Evolutionary conservation across 345 rosid genomes (phyloP).

Genomic region (Salix brachista): DNA sequence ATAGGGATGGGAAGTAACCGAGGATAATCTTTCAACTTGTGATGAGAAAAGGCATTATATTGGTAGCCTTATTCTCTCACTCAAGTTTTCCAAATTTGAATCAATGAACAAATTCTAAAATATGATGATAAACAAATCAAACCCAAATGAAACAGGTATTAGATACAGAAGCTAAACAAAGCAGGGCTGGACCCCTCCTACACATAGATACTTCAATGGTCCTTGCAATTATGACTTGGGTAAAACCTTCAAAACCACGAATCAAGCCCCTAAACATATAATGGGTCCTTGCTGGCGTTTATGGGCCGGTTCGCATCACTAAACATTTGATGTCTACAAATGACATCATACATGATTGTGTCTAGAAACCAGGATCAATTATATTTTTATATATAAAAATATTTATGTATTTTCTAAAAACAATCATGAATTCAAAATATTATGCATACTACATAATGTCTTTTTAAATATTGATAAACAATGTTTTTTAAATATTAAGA

Average conservation of each 20-base stretch:
- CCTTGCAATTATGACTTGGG: too few relatives aligned
- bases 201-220: too few relatives aligned
- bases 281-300: too few relatives aligned
- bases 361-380: neutral
- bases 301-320: too few relatives aligned
- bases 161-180: neutral
- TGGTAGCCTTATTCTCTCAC: neutral
- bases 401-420: too few relatives aligned
- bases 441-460: too few relatives aligned
- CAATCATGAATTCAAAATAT: too few relatives aligned
- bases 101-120: neutral
- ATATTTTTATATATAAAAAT: neutral
- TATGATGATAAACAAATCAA: neutral
- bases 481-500: too few relatives aligned
- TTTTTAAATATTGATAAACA: too few relatives aligned
- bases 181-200: too few relatives aligned
- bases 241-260: too few relatives aligned
- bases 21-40: conserved; percentile 2
- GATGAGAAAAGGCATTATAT: neutral
- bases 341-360: neutral
- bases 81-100: neutral
- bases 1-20: neutral
- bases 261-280: too few relatives aligned
- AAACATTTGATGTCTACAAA: neutral
- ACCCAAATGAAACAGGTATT: neutral